A percentile compares a stretch with the other conserved stretches of the same genome.
Conservation (phyloP, 768 basidiomycete species). For the Auriscalpium microsporum region DNA sequence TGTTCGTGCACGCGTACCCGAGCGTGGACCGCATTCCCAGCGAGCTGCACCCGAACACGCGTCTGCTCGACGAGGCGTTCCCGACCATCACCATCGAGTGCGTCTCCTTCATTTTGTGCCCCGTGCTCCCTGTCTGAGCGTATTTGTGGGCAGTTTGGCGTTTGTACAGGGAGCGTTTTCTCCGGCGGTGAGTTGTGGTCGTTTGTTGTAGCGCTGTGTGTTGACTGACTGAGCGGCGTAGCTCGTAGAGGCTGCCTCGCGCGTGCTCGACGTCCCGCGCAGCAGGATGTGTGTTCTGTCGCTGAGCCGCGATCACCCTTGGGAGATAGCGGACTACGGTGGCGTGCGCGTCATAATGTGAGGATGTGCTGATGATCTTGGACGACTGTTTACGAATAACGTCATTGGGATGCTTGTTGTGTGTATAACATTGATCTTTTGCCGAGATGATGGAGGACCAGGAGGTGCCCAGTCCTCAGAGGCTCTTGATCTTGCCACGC, state of each 20-base stretch:
- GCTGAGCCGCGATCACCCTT: conserved; percentile 6
- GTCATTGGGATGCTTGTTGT: too few species aligned
- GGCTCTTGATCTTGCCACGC: too few species aligned
- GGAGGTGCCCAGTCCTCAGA: too few species aligned
- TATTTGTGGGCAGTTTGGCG: neutral
- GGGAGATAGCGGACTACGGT: conserved; percentile 11
- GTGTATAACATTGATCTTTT: too few species aligned
- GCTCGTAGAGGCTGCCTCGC: conserved; percentile 12
- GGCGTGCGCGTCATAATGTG: conserved; percentile 12
- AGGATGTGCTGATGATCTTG: neutral
- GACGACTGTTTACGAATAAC: too few species aligned
- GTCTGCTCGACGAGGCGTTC: conserved; percentile 15
- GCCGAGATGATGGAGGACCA: too few species aligned
- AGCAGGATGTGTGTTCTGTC: conserved; percentile 14
- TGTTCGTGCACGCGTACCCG: conserved; percentile 13
- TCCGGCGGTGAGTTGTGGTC: conserved; percentile 6
- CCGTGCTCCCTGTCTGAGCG: neutral
- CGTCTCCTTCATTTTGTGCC: neutral
- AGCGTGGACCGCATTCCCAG: conserved; percentile 10
- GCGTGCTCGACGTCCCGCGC: conserved; percentile 4
- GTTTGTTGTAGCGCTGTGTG: neutral
- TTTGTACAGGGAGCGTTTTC: conserved; percentile 8
- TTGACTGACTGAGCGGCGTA: neutral
- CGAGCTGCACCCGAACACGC: conserved; percentile 15
- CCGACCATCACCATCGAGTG: conserved; percentile 15